Conservation (phyloP, 106 monocot genomes). For the Dendrobium nobile region DNA sequence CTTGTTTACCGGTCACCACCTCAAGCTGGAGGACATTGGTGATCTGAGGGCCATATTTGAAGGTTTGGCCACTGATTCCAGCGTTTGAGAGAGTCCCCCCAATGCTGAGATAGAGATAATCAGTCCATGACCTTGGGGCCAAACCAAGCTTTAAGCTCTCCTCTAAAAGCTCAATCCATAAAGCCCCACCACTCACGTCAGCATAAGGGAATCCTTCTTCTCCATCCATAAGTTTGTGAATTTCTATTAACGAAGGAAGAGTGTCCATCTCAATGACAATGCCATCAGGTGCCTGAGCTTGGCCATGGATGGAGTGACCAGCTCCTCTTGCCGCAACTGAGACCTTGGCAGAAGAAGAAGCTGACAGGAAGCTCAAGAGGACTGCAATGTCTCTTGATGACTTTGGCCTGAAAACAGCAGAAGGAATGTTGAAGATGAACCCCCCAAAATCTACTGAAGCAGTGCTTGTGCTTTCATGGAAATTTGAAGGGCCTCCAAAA, state of each 20-base stretch:
- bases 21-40: constrained; percentile 28
- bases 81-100: constrained; percentile 31
- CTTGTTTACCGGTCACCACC: constrained; percentile 20
- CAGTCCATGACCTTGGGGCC: constrained; percentile 19
- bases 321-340: constrained; percentile 50
- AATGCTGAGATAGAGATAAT: constrained; percentile 19
- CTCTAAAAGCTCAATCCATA: constrained; percentile 15
- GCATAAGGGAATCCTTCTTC: constrained; percentile 12
- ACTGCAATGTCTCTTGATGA: constrained; percentile 32
- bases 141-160: constrained; percentile 9
- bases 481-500: constrained; percentile 16
- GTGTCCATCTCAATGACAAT: constrained; percentile 14
- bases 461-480: constrained; percentile 22
- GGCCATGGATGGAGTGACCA: constrained; percentile 51
- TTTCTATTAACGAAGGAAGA: constrained; percentile 5
- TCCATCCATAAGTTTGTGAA: background rate
- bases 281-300: constrained; percentile 8
- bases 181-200: constrained; percentile 17
- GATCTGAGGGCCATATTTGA: constrained; percentile 33
- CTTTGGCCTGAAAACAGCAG: constrained; percentile 37
- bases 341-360: constrained; percentile 17
- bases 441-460: constrained; percentile 42
- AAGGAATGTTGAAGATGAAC: constrained; percentile 29
- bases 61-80: constrained; percentile 28
- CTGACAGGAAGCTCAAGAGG: constrained; percentile 29